Base-by-base conservation (phyloP, 2,329 filamentous ascomycete genomes). In the Fusarium drepaniforme region DNA sequence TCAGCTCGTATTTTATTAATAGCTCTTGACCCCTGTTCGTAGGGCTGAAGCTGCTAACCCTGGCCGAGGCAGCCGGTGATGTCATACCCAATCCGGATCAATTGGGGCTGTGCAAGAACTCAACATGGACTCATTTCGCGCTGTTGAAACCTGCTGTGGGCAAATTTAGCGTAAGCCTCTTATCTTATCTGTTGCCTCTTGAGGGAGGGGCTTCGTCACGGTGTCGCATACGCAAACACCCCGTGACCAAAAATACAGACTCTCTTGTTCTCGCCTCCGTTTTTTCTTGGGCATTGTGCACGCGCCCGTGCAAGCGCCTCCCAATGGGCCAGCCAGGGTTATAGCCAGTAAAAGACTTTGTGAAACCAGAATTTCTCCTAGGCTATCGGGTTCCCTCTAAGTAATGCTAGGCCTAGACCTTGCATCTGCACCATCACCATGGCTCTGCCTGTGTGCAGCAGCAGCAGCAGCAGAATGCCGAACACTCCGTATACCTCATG, bases 1-100 rank as follows among this genome's bases (percentile, higher is more conserved):
- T 59, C 56, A 59, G 56, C 56, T 38, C 56, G 56, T 59, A 59
- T 59, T 59, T 40, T 38, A 38, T 59, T 59, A 38, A 59, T 59
- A 59, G 56, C 35, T 13, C 6, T 4, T 4, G 2, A 30, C 25
- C 16, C 49, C 25, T 30, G 49, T n/a, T 33, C 25, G 9, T 53
- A 53, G 49, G 49, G 49, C 49, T 53, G 49, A 53, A 53, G 49
- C 49, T 28, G 23, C 46, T 30, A 30, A 53, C 25, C 18, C 11
- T 53, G 49, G 25, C 16, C 25, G 25, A 53, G 23, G 46, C 23
- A 25, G 23, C 46, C 46, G 23, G 49, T 53, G 49, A 53, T 53
- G 49, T 53, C 49, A 53, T 53, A 0, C 25, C 25, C 6, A 30
- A 51, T n/a, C 9, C 23, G 6, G 49, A 13, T 28, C 46, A 18